Evolutionary conservation across 2,329 filamentous ascomycete species (phyloP), one percentile per base, ranked within the genome.

Genomic region (Stachybotrys elegans): DNA sequence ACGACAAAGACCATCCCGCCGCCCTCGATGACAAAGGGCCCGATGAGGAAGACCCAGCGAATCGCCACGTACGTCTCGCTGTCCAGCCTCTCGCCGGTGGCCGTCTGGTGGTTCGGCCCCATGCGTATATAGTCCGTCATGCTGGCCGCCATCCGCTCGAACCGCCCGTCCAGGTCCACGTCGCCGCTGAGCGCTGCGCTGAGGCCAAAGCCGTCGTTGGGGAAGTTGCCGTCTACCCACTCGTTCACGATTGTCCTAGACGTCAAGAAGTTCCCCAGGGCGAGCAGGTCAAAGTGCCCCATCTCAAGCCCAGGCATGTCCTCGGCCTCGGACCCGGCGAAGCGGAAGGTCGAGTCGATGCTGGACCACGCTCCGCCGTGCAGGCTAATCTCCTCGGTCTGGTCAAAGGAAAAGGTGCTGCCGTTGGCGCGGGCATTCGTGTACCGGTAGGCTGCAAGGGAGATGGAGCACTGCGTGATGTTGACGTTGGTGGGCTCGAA

Each of bases 81-180:
- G 19, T 49, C 42, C 2, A 43, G 16, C 21, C n/a, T 43, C 14
- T 39, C 6, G 13, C 46, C 47, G 3, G 14, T 20, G 0, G 44
- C 46, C 4, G 11, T 1, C 19, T 35, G 17, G 3, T 17, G 3
- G 17, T 49, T 49, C 1, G 42, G 40, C 4, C 48, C 44, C 8
- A 37, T 12, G 16, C 44, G 49, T 7, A 51, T 1, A 23, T 47
- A 47, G 16, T 47, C 42, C 14, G 44, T 45, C 46, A 51, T 51
- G 29, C 43, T 43, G 5, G 16, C 34, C 9, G 44, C 44, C 48
- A 51, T 42, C 6, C 23, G 36, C 5, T 43, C 21, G 20, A 51
- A 47, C 1, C 36, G 36, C 22, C 16, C 14, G 11, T 7, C 16
- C 12, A 51, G 32, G 2, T 47, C 40, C 27, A 51, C 48, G 6